phyloP scores from a whole-genome alignment of 2,329 filamentous ascomycete species.

The Elsinoe necatrix region DNA sequence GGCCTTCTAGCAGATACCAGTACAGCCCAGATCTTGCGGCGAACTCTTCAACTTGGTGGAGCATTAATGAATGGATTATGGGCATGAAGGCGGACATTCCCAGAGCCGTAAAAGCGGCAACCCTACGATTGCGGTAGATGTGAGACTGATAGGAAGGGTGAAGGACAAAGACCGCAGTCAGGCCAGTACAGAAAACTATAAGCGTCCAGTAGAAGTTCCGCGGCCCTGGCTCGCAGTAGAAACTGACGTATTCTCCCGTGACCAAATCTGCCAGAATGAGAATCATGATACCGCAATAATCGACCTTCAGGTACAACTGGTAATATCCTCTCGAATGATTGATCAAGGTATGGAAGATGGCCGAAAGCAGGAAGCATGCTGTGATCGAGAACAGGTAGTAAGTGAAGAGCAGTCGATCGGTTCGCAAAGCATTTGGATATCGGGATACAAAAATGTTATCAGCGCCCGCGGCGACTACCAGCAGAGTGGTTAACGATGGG shows the following conservation, averaged over 20 bases:
- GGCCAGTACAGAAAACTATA: background rate
- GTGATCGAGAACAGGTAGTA: constrained; percentile 22
- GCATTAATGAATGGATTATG: background rate
- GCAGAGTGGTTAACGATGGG: constrained; percentile 17
- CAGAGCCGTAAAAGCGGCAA: background rate
- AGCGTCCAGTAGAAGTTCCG: constrained; percentile 26
- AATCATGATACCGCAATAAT: constrained; percentile 4
- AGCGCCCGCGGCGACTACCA: constrained; percentile 11
- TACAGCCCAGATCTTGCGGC: background rate
- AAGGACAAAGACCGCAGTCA: constrained; percentile 4
- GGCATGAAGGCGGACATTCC: constrained; percentile 13
- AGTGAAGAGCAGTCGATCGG: constrained; percentile 10
- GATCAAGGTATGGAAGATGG: constrained; percentile 25
- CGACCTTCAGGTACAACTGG: background rate
- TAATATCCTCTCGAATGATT: constrained; percentile 23
- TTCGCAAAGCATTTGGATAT: constrained; percentile 15
- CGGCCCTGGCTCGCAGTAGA: constrained; percentile 25
- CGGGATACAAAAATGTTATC: constrained; percentile 19
- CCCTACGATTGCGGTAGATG: background rate
- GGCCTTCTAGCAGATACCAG: background rate
- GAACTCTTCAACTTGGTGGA: background rate
- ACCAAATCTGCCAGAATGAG: constrained; percentile 9
- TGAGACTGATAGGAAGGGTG: background rate
- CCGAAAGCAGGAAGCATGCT: constrained; percentile 21
- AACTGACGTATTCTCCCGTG: constrained; percentile 22